Conservation (phyloP, 1,284 basidiomycete genomes). For the Fomitiporia mediterranea region DNA sequence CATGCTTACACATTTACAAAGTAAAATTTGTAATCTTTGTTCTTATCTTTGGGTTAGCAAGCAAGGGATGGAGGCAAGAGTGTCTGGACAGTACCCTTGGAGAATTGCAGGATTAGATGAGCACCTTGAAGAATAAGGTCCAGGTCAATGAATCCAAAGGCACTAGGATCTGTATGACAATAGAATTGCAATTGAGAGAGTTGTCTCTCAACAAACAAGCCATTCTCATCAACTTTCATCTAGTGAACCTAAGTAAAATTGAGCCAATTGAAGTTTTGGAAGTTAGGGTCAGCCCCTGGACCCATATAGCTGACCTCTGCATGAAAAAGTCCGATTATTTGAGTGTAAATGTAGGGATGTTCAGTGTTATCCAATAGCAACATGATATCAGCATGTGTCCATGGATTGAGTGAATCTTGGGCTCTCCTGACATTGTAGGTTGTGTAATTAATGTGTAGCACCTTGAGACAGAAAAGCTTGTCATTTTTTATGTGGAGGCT, state of each 20-base stretch:
- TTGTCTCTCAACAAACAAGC: not conserved
- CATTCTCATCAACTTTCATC: conserved; percentile 23
- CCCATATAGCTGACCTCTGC: conserved; percentile 1
- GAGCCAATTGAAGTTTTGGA: conserved; percentile 22
- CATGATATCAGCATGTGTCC: conserved; percentile 34
- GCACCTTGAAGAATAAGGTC: conserved; percentile 6
- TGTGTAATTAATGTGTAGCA: conserved; percentile 37
- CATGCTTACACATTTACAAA: conserved; percentile 36
- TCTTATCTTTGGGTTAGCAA: conserved; percentile 18
- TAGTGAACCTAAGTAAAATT: conserved; percentile 37
- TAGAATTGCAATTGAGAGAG: conserved; percentile 24
- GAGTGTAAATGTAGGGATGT: conserved; percentile 25
- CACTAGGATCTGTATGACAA: not conserved
- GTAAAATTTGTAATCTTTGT: conserved; percentile 32
- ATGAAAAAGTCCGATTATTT: conserved; percentile 23
- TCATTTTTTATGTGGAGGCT: conserved; percentile 22
- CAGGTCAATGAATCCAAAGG: conserved; percentile 20
- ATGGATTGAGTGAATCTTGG: conserved; percentile 37
- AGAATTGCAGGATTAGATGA: conserved; percentile 18
- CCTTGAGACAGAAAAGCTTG: conserved; percentile 31
- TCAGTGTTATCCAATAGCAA: conserved; percentile 24
- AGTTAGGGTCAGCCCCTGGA: not conserved
- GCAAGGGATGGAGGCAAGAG: conserved; percentile 28
- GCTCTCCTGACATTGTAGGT: conserved; percentile 38
- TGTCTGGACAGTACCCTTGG: conserved; percentile 25